These are phyloP conservation scores for Umbelopsis sp. DNA, from an alignment of 192 early-diverging fungal genomes.

Conservation along the genomic window DNA sequence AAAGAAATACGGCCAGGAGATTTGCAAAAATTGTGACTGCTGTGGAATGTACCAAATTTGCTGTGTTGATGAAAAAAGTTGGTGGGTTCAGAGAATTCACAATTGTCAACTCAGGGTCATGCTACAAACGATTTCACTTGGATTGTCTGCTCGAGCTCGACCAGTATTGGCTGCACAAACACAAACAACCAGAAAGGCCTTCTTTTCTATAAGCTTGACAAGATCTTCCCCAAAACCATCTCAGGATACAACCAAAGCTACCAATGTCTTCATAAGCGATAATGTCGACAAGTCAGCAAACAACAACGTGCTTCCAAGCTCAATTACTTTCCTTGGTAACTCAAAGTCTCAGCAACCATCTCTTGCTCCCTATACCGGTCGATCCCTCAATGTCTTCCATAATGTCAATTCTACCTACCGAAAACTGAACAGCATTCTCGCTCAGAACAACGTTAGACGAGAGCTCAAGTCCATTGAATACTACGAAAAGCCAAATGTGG, in stretches of 20 bases:
- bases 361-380: slow-evolving; percentile 46
- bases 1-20: background rate
- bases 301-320: slow-evolving; percentile 5
- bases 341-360: slow-evolving; percentile 34
- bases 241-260: background rate
- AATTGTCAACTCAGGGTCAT: background rate
- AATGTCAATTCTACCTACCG: slow-evolving; percentile 50
- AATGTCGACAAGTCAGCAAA: background rate
- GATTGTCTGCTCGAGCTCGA: background rate
- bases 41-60: background rate
- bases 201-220: background rate
- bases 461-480: slow-evolving; percentile 55
- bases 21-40: slow-evolving; percentile 6
- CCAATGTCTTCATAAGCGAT: background rate
- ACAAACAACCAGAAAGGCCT: background rate
- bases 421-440: slow-evolving; percentile 58
- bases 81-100: background rate
- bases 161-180: background rate
- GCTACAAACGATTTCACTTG: background rate
- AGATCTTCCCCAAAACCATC: background rate
- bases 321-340: background rate
- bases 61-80: background rate
- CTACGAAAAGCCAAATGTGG: slow-evolving; percentile 72
- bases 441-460: slow-evolving; percentile 56
- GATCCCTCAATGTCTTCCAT: slow-evolving; percentile 48